phyloP scores from a whole-genome alignment of 2,329 filamentous ascomycete genomes.

The Alternaria brassicae region DNA sequence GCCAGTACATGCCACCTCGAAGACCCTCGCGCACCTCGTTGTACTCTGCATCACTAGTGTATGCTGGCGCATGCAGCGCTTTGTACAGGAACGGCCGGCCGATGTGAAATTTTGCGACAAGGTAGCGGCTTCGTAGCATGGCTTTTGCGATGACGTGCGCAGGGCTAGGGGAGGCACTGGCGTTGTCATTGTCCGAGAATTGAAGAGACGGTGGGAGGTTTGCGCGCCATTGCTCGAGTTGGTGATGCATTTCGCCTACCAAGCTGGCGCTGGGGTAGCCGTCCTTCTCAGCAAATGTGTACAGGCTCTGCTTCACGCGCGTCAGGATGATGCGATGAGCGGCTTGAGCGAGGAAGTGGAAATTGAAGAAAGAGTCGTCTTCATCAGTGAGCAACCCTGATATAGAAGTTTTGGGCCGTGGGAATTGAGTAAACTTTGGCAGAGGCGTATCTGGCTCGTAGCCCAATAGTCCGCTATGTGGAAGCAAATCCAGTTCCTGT shows the following conservation, averaged over 20 bases:
- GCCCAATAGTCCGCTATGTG: conserved; percentile 58
- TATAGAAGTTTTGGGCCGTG: conserved; percentile 46
- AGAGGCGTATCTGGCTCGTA: conserved; percentile 62
- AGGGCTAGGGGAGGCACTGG: conserved; percentile 39
- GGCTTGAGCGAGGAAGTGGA: conserved; percentile 64
- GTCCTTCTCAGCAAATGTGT: conserved; percentile 56
- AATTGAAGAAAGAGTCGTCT: conserved; percentile 63
- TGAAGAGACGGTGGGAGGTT: conserved; percentile 59
- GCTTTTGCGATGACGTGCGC: conserved; percentile 49
- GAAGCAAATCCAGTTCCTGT: conserved; percentile 60
- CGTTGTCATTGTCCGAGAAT: conserved; percentile 50
- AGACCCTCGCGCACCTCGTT: conserved; percentile 38
- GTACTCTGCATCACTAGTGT: conserved; percentile 44
- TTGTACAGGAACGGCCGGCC: conserved; percentile 50
- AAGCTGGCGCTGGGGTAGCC: conserved; percentile 55
- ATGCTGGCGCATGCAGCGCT: conserved; percentile 42
- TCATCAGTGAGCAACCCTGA: conserved; percentile 50
- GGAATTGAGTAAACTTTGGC: conserved; percentile 60
- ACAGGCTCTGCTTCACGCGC: conserved; percentile 60
- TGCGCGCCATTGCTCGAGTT: conserved; percentile 63
- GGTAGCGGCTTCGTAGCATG: conserved; percentile 50
- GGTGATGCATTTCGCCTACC: conserved; percentile 61
- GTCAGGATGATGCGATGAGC: conserved; percentile 64
- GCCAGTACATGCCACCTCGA: conserved; percentile 48
- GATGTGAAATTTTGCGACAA: conserved; percentile 49